Evolutionary conservation across 164 flowering plant genomes (phyloP).

Genomic region (Kingdonia uniflora): DNA sequence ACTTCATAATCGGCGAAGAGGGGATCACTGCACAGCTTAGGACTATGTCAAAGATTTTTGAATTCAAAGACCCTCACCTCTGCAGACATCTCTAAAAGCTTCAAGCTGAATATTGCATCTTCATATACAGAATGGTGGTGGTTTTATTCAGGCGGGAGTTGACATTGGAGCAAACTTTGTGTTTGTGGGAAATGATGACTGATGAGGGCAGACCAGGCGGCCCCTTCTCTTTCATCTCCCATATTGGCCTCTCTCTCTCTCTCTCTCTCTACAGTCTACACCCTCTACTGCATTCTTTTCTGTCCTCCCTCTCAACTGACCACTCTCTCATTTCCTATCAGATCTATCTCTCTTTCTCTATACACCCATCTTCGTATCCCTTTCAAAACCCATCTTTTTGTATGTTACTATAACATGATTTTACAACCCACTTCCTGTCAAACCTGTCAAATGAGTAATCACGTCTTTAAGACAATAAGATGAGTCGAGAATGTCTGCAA

Average conservation of each 20-base stretch:
- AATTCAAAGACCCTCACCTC: slow-evolving; percentile 73
- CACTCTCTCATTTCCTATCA: no score
- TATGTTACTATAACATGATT: no score
- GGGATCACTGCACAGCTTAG: slow-evolving; percentile 80
- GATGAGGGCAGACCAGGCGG: slow-evolving; percentile 97
- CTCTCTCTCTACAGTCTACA: no score
- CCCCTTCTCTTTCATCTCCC: no score
- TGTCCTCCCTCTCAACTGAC: no score
- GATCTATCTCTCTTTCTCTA: no score
- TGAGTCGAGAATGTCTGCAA: slow-evolving; percentile 45
- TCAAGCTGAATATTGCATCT: slow-evolving; percentile 88
- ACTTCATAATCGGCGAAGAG: slow-evolving; percentile 83
- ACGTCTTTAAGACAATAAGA: slow-evolving; percentile 60
- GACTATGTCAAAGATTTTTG: slow-evolving; percentile 76
- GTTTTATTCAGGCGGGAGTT: slow-evolving; percentile 80
- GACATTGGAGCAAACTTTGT: slow-evolving; percentile 69
- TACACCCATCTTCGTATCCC: no score
- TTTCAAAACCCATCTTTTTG: no score
- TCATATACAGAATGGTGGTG: no score
- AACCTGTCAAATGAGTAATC: slow-evolving; percentile 35
- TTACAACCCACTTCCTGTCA: slow-evolving; percentile 23
- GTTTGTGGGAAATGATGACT: slow-evolving; percentile 98
- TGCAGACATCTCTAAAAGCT: slow-evolving; percentile 75
- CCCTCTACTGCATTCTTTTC: no score
- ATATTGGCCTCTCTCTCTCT: no score